Percentiles rank a stretch among this genome's conserved stretches.
Conservation (phyloP, 345 rosid genomes). For the Kandelia obovata region DNA sequence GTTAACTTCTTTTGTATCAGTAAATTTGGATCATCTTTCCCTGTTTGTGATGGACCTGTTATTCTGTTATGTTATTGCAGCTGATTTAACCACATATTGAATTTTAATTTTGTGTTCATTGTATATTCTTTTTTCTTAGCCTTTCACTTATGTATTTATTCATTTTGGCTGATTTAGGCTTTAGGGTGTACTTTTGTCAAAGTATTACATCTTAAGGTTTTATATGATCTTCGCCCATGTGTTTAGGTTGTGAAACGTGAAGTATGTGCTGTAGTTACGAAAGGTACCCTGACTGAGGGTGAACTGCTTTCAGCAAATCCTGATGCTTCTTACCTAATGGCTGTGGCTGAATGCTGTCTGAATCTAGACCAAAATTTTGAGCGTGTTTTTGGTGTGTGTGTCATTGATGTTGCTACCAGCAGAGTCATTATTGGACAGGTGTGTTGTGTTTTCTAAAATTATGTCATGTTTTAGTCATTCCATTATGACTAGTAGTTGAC, state of each 20-base stretch:
- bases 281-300: constrained; percentile 92
- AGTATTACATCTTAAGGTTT: constrained; percentile 9
- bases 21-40: neutral
- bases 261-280: constrained; percentile 85
- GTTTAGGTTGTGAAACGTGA: constrained; percentile 96
- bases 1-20: neutral
- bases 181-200: neutral
- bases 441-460: constrained; percentile 14
- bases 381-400: constrained; percentile 68
- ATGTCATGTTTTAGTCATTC: neutral
- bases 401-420: constrained; percentile 86
- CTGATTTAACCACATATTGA: neutral
- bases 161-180: neutral
- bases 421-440: constrained; percentile 90
- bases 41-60: neutral
- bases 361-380: constrained; percentile 34
- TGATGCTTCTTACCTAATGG: constrained; percentile 84
- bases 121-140: neutral
- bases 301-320: constrained; percentile 82
- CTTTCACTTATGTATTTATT: neutral
- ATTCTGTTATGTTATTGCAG: neutral
- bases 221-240: constrained; percentile 20
- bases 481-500: constrained; percentile 9
- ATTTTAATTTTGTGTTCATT: neutral
- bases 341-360: constrained; percentile 61